Base-by-base conservation (phyloP, 1,139 yeast genomes). In the Scheffersomyces stambukii region DNA sequence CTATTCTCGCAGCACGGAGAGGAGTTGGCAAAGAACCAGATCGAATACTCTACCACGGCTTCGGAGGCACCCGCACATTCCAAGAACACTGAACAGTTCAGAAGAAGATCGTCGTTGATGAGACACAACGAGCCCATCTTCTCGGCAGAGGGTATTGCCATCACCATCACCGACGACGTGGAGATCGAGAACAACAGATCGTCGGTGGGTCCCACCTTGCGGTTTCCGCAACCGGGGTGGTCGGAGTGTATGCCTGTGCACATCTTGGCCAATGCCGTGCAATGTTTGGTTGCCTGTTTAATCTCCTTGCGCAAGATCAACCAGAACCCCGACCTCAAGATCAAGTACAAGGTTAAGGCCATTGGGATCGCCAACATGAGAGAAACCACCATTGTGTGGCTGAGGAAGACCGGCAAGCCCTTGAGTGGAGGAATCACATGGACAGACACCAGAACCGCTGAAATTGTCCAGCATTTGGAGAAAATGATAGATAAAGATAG, bases 281-380 rank as follows among this genome's bases (percentile, higher is more conserved):
- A 79, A 48, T 81, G 91, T 63, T 60, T 81, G 28, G 78, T 78
- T 25, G 79, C 79, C 10, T 76, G 84, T 48, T 59, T 79, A 46
- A 64, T 73, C 30, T 63, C 78, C 11, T 61, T 81, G 44, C 68
- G 81, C 36, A 68, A 65, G 37, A 54, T 77, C 41, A 81, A 81
- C 57, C 72, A 75, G 41, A 64, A 64, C 30, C 65, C 71, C 2
- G 60, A 63, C 30, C 61, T 69, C 36, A 59, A 69, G 41, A 56
- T 70, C 34, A 73, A 70, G 38, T 80, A 75, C 56, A 65, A 61
- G 43, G 72, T 81, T 33, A 70, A 69, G 33, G 71, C 81, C 31
- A 72, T 89, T 43, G 96, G 96, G 25, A 76, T 89, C 46, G 93
- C 96, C 36, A 89, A 88, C 60, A 93, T 89, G 91, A 77, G 97